Percentiles rank a stretch among this genome's conserved stretches.
phyloP scores from a whole-genome alignment of 345 rosid genomes.

The Moringa oleifera region DNA sequence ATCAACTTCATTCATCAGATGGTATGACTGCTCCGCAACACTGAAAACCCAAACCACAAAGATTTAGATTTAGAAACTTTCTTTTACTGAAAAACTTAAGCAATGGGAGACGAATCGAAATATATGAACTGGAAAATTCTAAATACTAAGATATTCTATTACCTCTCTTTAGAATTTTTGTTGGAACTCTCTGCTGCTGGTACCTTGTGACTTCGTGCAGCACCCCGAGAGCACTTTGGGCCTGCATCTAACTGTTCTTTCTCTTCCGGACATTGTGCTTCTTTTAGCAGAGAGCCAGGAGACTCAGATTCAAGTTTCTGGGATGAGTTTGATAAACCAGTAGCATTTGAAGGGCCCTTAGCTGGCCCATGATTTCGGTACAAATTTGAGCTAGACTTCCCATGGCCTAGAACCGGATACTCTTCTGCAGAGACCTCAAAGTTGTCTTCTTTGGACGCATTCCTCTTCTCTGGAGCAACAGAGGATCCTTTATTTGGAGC shows the following conservation, averaged over 20 bases:
- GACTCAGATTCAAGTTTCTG: slow-evolving; percentile 9
- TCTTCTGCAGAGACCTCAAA: slow-evolving; percentile 21
- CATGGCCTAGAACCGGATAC: slow-evolving; percentile 23
- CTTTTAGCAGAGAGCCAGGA: background rate
- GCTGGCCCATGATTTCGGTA: slow-evolving; percentile 7
- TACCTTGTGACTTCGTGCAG: slow-evolving; percentile 7
- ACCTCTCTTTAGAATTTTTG: slow-evolving; percentile 20
- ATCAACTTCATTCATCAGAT: slow-evolving; percentile 26
- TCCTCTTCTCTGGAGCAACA: slow-evolving; percentile 3
- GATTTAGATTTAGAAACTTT: background rate
- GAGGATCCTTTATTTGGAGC: slow-evolving; percentile 12
- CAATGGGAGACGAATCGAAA: background rate
- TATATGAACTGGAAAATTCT: too few species aligned
- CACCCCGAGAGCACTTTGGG: background rate
- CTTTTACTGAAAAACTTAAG: too few species aligned
- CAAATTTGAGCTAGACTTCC: slow-evolving; percentile 9
- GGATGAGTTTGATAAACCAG: background rate
- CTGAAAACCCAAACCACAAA: slow-evolving; percentile 15
- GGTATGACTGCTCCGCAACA: slow-evolving; percentile 15
- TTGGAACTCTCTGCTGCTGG: slow-evolving; percentile 3
- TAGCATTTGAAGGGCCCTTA: slow-evolving; percentile 20
- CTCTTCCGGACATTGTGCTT: slow-evolving; percentile 7
- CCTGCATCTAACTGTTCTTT: background rate
- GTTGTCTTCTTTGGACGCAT: slow-evolving; percentile 1
- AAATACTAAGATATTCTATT: background rate